Evolutionary conservation across 352 stramenopile genomes (phyloP), one percentile per base, ranked within the genome.

Genomic region (Globisporangium carolinianum): DNA sequence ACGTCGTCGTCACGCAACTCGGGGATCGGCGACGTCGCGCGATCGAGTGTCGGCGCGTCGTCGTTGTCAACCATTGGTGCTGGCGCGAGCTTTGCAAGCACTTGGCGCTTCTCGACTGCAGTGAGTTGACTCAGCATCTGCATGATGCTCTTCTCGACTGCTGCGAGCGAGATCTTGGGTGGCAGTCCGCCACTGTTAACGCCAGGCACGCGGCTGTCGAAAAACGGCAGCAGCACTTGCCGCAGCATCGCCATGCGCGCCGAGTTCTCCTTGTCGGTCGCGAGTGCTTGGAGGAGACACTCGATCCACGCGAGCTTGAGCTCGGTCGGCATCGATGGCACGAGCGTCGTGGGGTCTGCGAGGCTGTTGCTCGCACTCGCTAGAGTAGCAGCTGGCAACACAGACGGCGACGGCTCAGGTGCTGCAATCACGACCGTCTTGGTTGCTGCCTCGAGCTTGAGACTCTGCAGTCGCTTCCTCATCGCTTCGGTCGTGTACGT

Each of bases 251-350:
- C 43, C 24, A 79, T 68, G n/a, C 71, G 71, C 7, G 65, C 68
- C 11, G 73, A 83, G 8, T 59, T 67, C 38, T 85, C 76, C 1
- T 67, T 66, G 36, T 86, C 78, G 1, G 37, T 74, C 12, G 71
- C 41, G 3, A 89, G 58, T 1, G 56, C 61, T 0, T 73, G 58
- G 37, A 89, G 41, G 35, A 88, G 57, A 14, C 64, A 66, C 8
- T 91, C 75, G 38, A 89, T 55, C 80, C 80, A 89, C 6, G 63
- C 60, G 52, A 91, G 75, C 47, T 89, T 91, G 48, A 73, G 24
- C n/a, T 87, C 70, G 6, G 77, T 53, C 17, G 63, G 67, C 76
- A 88, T 83, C 37, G 57, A 46, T 1, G 62, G 4, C 1, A 88
- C 39, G 11, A 74, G 59, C 0, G 47, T 9, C 3, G 67, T 60